phyloP scores from a whole-genome alignment of 139 green algal genomes.

The Haematococcus sp. region DNA sequence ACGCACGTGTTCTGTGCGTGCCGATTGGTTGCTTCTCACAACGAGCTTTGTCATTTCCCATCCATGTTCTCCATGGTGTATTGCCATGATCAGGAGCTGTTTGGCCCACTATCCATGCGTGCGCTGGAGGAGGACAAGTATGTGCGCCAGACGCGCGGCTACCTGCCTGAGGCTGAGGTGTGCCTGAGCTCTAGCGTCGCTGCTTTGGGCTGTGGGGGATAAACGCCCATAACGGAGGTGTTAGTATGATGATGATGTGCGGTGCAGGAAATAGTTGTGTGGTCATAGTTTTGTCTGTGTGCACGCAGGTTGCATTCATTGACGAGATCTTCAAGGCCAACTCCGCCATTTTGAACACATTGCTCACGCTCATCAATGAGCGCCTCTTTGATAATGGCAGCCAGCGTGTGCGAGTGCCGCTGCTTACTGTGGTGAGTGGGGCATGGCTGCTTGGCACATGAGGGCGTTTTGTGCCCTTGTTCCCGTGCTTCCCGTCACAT shows the following conservation, averaged over 20 bases:
- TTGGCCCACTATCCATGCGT: constrained; percentile 88
- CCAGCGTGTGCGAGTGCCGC: constrained; percentile 47
- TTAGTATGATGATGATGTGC: too few species aligned
- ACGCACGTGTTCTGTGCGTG: background rate
- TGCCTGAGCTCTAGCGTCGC: too few species aligned
- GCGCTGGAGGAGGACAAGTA: constrained; percentile 90
- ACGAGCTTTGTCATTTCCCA: too few species aligned
- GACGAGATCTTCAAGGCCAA: constrained; percentile 88
- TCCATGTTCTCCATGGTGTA: too few species aligned
- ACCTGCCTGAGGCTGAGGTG: constrained; percentile 73
- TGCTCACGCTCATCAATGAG: constrained; percentile 93
- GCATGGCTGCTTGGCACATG: too few species aligned
- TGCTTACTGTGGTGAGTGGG: constrained; percentile 20
- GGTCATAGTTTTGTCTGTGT: background rate
- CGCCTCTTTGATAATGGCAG: constrained; percentile 91
- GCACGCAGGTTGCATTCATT: constrained; percentile 84
- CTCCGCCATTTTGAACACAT: constrained; percentile 88
- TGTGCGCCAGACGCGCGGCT: constrained; percentile 83
- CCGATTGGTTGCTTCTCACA: background rate
- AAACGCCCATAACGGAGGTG: too few species aligned
- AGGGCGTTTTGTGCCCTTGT: too few species aligned
- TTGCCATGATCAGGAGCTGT: constrained; percentile 91
- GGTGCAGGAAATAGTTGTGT: too few species aligned
- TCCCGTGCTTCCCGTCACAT: too few species aligned
- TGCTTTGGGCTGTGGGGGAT: too few species aligned